Conservation (phyloP, 768 basidiomycete species). For the Rhodotorula toruloides region DNA sequence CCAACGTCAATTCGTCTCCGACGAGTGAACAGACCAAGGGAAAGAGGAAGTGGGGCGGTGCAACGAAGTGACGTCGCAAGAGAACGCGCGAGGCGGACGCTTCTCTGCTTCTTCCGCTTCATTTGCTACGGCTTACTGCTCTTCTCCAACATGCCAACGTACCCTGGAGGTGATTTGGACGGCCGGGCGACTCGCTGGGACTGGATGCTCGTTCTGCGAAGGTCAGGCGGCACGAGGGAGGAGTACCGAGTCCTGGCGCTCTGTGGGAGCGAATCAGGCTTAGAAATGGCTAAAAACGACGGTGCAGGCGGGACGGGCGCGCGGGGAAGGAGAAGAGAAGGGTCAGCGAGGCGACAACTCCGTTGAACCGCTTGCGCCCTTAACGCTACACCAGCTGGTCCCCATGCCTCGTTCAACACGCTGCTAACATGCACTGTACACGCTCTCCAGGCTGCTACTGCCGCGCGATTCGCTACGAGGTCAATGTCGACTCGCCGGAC, state of each 20-base stretch:
- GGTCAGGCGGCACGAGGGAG: no score
- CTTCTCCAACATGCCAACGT: not conserved
- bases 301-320: not conserved
- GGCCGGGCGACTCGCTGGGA: not conserved
- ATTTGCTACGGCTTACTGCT: no score
- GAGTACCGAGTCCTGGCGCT: no score
- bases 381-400: not conserved
- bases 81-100: no score
- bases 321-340: not conserved
- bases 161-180: constrained; percentile 1
- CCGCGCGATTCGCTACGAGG: not conserved
- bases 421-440: not conserved
- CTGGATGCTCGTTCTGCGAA: no score
- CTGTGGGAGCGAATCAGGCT: no score
- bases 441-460: not conserved
- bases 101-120: no score
- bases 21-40: no score
- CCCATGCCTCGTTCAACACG: not conserved
- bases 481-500: not conserved
- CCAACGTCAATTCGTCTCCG: no score
- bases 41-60: no score
- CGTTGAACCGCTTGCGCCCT: not conserved
- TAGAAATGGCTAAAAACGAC: no score
- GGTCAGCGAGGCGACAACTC: not conserved
- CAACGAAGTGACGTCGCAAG: no score